A percentile compares a stretch with the other conserved stretches of the same genome.
Evolutionary conservation across 768 basidiomycete genomes (phyloP).

Genomic region (Rhizopogon vulgaris): DNA sequence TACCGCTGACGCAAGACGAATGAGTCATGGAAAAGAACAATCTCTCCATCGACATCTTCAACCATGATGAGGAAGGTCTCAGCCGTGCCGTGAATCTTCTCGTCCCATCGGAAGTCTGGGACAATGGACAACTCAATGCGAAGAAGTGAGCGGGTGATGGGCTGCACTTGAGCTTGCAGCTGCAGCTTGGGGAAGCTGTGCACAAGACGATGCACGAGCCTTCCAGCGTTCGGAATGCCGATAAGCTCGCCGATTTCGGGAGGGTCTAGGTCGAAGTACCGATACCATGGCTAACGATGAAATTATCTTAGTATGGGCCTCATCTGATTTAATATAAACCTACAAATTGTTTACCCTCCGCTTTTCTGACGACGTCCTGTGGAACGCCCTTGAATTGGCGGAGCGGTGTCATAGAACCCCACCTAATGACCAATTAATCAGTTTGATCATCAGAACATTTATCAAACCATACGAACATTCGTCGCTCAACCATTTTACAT

Average conservation of each 20-base stretch:
- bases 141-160: slow-evolving; percentile 89
- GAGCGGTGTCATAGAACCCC: slow-evolving; percentile 96
- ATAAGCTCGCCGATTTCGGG: slow-evolving; percentile 95
- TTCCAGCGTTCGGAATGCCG: slow-evolving; percentile 89
- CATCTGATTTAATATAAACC: slow-evolving; percentile 20
- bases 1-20: slow-evolving; percentile 91
- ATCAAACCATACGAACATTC: slow-evolving; percentile 49
- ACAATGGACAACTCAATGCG: slow-evolving; percentile 90
- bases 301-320: not conserved
- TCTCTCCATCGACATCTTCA: slow-evolving; percentile 96
- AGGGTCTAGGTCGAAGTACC: slow-evolving; percentile 89
- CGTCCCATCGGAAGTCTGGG: slow-evolving; percentile 99
- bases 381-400: slow-evolving; percentile 94
- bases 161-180: slow-evolving; percentile 94
- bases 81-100: slow-evolving; percentile 81
- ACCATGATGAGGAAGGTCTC: slow-evolving; percentile 93
- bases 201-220: slow-evolving; percentile 85
- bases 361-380: slow-evolving; percentile 77
- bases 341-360: slow-evolving; percentile 96
- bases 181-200: slow-evolving; percentile 96
- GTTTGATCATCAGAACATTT: not conserved
- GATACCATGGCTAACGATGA: slow-evolving; percentile 75
- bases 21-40: slow-evolving; percentile 90
- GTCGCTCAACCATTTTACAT: slow-evolving; percentile 93
- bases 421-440: slow-evolving; percentile 43